Base-by-base conservation (phyloP, 441 rosid species). In the Eutrema salsugineum region DNA sequence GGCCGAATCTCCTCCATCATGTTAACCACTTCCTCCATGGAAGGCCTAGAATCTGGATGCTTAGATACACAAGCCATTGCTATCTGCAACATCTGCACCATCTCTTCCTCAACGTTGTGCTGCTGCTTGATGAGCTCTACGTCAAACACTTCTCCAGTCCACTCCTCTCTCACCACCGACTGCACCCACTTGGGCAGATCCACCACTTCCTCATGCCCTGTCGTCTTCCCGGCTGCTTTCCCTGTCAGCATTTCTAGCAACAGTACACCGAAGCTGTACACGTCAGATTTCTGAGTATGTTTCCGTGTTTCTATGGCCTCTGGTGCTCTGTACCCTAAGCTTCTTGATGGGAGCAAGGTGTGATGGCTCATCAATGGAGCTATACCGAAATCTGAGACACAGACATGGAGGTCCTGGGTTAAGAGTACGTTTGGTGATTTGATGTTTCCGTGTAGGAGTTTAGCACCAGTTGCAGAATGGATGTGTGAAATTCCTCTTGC, bases 171-270 rank as follows among this genome's bases (percentile, higher is more conserved):
- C 49, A 89, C 91, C 30, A 87, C 92, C 0, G 92, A 89, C 68
- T 89, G 92, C 50, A 89, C 95, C 95, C 95, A 89, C 64, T 83
- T 84, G 4, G 91, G 95, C 57, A 89, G 82, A 66, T 89, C 95
- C 17, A 84, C 83, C 65, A 84, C 84, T 19, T 89, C 93, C 33
- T 87, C 93, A 5, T 82, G 82, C 19, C 87, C 85, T 0, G 83
- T 67, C 39, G 88, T 71, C 69, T 82, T 88, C 73, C 81, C 82
- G 0, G 92, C 89, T 51, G 83, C 81, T 83, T 87, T 89, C 24
- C 92, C 92, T 1, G 95, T 89, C 57, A 89, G 78, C 88, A 83
- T 84, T 80, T 89, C 93, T 0, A 89, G 78, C 22, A 89, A 79
- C 48, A 89, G 71, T 40, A 89, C 93, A 19, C 95, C 93, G 8